Evolutionary conservation across 1,284 basidiomycete genomes (phyloP).

Genomic region (Heterobasidion irregulare): DNA sequence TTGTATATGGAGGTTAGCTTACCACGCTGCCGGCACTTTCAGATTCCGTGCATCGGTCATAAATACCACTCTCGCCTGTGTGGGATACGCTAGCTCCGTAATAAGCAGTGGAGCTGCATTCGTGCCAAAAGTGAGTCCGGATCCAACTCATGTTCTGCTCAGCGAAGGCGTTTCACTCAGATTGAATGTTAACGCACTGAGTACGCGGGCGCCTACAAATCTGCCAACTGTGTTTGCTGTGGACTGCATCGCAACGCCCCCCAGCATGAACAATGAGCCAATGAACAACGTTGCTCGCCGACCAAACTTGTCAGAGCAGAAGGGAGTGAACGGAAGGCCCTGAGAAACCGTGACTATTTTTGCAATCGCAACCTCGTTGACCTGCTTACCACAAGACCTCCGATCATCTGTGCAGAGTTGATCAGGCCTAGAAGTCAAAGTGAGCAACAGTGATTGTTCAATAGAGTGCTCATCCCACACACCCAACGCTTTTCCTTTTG

Average conservation of each 20-base stretch:
- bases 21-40: conserved; percentile 31
- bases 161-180: conserved; percentile 6
- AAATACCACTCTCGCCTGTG: conserved; percentile 35
- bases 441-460: background rate
- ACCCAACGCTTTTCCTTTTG: conserved; percentile 46
- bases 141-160: conserved; percentile 36
- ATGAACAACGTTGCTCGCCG: conserved; percentile 48
- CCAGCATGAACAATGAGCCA: conserved; percentile 52
- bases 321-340: conserved; percentile 52
- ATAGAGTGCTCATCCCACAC: conserved; percentile 5
- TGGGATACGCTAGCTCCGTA: conserved; percentile 66
- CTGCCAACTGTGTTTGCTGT: conserved; percentile 37
- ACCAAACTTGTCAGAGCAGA: conserved; percentile 47
- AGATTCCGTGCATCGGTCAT: background rate
- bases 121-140: conserved; percentile 53
- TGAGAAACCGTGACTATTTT: conserved; percentile 14
- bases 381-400: conserved; percentile 41
- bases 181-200: conserved; percentile 32
- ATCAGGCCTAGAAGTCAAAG: conserved; percentile 39
- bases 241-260: conserved; percentile 49
- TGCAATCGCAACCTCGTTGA: background rate
- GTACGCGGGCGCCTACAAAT: conserved; percentile 48
- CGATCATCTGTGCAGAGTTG: conserved; percentile 55
- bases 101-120: conserved; percentile 59
- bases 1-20: conserved; percentile 57